phyloP scores from a whole-genome alignment of 2,329 filamentous ascomycete species.

The Davidsoniella virescens region DNA sequence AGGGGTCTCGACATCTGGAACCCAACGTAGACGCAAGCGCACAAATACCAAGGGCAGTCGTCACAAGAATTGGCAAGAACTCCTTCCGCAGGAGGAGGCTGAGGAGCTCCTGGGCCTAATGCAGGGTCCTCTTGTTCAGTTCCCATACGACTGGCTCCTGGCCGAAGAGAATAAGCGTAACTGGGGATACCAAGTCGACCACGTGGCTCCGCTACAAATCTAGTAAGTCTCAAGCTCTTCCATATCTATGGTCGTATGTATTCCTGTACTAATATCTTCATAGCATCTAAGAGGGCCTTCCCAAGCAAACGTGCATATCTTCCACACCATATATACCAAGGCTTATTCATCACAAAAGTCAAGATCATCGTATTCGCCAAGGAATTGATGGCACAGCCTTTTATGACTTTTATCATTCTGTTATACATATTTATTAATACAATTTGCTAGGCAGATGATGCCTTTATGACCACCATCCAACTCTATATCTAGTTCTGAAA shows the following conservation, averaged over 20 bases:
- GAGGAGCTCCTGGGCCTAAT: slow-evolving; percentile 67
- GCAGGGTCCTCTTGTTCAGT: slow-evolving; percentile 78
- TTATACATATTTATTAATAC: slow-evolving; percentile 7
- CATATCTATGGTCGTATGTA: too few relatives aligned
- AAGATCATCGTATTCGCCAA: too few relatives aligned
- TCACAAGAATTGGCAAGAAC: slow-evolving; percentile 54
- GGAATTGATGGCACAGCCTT: neutral
- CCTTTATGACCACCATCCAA: neutral
- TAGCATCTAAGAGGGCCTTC: too few relatives aligned
- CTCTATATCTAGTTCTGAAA: neutral
- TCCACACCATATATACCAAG: too few relatives aligned
- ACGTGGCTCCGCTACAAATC: slow-evolving; percentile 90
- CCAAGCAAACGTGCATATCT: too few relatives aligned
- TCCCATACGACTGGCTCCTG: slow-evolving; percentile 90
- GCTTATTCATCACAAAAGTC: too few relatives aligned
- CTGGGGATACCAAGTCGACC: slow-evolving; percentile 93
- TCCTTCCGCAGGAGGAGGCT: slow-evolving; percentile 59
- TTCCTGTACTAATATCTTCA: too few relatives aligned
- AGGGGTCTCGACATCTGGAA: slow-evolving; percentile 23
- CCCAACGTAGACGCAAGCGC: slow-evolving; percentile 44
- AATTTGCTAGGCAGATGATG: neutral
- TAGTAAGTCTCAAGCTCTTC: slow-evolving; percentile 29
- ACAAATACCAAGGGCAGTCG: slow-evolving; percentile 54
- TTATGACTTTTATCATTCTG: neutral
- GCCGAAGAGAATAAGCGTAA: slow-evolving; percentile 85